Evolutionary conservation across 768 basidiomycete genomes (phyloP).

Genomic region (Mycena amicta): DNA sequence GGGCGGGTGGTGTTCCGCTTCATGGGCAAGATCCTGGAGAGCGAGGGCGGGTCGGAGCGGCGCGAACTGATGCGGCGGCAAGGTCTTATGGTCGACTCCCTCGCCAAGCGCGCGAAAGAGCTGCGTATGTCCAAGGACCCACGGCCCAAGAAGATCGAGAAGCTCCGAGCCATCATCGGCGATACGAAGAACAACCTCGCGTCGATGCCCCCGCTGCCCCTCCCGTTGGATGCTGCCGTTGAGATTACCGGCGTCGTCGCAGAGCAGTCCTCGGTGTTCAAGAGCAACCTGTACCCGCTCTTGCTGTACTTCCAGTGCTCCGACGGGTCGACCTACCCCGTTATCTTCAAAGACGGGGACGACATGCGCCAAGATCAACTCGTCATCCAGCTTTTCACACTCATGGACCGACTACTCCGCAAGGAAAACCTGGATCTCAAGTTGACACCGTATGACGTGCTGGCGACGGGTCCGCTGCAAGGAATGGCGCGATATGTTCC

Average conservation of each 20-base stretch:
- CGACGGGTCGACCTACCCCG: slow-evolving; percentile 84
- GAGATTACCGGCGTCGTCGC: slow-evolving; percentile 85
- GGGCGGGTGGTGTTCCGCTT: slow-evolving; percentile 89
- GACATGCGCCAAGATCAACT: slow-evolving; percentile 99
- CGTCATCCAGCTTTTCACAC: slow-evolving; percentile 96
- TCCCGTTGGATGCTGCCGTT: slow-evolving; percentile 88
- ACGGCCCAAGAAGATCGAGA: slow-evolving; percentile 96
- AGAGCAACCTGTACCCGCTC: slow-evolving; percentile 93
- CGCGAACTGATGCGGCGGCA: slow-evolving; percentile 90
- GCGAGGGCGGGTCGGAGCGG: slow-evolving; percentile 77
- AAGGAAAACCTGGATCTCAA: slow-evolving; percentile 96
- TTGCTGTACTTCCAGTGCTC: slow-evolving; percentile 87
- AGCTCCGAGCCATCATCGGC: slow-evolving; percentile 79
- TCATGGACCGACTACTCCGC: slow-evolving; percentile 92
- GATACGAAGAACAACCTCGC: slow-evolving; percentile 87
- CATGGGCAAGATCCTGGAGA: slow-evolving; percentile 83
- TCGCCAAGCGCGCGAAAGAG: slow-evolving; percentile 86
- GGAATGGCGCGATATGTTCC: slow-evolving; percentile 97
- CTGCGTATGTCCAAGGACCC: slow-evolving; percentile 89
- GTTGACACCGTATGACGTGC: slow-evolving; percentile 86
- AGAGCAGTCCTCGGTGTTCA: slow-evolving; percentile 95
- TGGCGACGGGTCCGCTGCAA: slow-evolving; percentile 89
- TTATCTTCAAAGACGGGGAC: slow-evolving; percentile 99
- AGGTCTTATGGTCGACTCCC: slow-evolving; percentile 82
- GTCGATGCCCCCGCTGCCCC: slow-evolving; percentile 77